Evolutionary conservation across 2,329 filamentous ascomycete species (phyloP).

Genomic region (Aspergillus versicolor): DNA sequence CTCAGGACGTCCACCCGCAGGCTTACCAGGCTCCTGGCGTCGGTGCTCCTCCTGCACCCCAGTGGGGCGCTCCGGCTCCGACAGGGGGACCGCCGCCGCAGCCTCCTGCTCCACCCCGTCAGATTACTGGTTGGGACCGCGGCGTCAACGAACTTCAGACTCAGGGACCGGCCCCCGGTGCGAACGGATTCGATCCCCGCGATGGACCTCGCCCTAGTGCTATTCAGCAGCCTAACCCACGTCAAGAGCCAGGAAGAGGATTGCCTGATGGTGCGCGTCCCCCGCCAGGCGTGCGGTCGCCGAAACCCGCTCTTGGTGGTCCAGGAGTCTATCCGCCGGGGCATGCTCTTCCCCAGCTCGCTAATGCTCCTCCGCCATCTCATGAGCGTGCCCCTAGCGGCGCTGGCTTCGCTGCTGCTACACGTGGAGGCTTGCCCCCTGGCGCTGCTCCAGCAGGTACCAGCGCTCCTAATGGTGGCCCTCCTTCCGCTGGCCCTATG

Average conservation of each 20-base stretch:
- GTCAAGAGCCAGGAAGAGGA: constrained; percentile 66
- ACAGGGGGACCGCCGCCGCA: constrained; percentile 49
- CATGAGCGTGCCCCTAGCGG: constrained; percentile 39
- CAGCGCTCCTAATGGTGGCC: constrained; percentile 59
- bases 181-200: constrained; percentile 79
- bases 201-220: constrained; percentile 69
- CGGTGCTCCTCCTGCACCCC: constrained; percentile 78
- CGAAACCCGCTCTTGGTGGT: constrained; percentile 55
- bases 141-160: constrained; percentile 76
- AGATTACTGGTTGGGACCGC: constrained; percentile 60
- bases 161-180: constrained; percentile 44
- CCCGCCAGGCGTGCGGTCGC: constrained; percentile 59
- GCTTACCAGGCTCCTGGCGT: constrained; percentile 84
- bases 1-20: constrained; percentile 93
- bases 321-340: constrained; percentile 51
- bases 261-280: constrained; percentile 66
- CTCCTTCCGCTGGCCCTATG: constrained; percentile 54
- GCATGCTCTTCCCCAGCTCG: constrained; percentile 53
- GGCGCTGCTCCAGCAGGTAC: constrained; percentile 38
- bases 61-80: constrained; percentile 77
- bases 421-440: constrained; percentile 46
- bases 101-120: constrained; percentile 64
- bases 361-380: constrained; percentile 45
- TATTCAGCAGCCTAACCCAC: constrained; percentile 72
- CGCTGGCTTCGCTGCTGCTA: constrained; percentile 33